Percentiles rank a stretch among this genome's conserved stretches.
Evolutionary conservation across 805 yeast species (phyloP).

Genomic region (Ogataea minuta): DNA sequence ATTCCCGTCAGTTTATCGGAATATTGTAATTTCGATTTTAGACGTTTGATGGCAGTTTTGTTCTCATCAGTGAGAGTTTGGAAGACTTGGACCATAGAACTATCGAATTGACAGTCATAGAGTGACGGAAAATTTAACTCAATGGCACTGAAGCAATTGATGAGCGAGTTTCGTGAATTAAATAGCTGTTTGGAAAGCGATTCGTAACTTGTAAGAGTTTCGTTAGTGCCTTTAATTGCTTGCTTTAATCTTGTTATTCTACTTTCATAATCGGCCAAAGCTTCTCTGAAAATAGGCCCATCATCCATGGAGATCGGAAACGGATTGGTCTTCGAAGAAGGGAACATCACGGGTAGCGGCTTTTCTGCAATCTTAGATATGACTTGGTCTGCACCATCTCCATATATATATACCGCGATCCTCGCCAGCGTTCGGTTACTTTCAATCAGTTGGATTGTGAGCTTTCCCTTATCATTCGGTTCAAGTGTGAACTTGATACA

Average conservation of each 20-base stretch:
- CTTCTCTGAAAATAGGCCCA: slow-evolving; percentile 36
- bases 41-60: slow-evolving; percentile 14
- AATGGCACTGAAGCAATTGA: slow-evolving; percentile 11
- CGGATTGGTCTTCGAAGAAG: slow-evolving; percentile 15
- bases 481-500: slow-evolving; percentile 1
- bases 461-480: slow-evolving; percentile 8
- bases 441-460: slow-evolving; percentile 11
- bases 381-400: neutral
- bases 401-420: slow-evolving; percentile 7
- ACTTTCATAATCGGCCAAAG: slow-evolving; percentile 28
- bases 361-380: slow-evolving; percentile 1
- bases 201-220: slow-evolving; percentile 20
- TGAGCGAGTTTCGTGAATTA: slow-evolving; percentile 11
- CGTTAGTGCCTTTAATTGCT: slow-evolving; percentile 18
- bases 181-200: slow-evolving; percentile 20
- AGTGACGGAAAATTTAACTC: slow-evolving; percentile 16
- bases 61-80: slow-evolving; percentile 21
- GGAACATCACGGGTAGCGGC: neutral
- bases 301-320: slow-evolving; percentile 35
- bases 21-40: slow-evolving; percentile 15
- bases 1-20: slow-evolving; percentile 14
- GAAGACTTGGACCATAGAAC: slow-evolving; percentile 9
- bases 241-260: slow-evolving; percentile 23
- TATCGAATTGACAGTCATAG: slow-evolving; percentile 18
- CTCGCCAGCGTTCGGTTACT: slow-evolving; percentile 5